These are phyloP conservation scores for Candida tammaniensis DNA, from an alignment of 805 yeast genomes.

Conservation along the genomic window DNA sequence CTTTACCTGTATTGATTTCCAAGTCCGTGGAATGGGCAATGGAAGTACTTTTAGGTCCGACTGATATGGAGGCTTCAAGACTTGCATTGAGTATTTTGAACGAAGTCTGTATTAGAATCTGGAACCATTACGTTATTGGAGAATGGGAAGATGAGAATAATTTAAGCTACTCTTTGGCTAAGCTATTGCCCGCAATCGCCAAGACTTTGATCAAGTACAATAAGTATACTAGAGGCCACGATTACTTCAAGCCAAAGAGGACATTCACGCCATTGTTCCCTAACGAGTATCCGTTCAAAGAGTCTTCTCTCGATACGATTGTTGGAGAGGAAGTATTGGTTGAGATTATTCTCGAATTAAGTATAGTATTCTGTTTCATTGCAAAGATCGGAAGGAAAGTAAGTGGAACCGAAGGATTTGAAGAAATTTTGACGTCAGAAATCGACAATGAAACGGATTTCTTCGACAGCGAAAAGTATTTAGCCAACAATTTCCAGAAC, in stretches of 20 bases:
- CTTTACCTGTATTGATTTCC: slow-evolving; percentile 40
- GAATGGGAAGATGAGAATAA: slow-evolving; percentile 30
- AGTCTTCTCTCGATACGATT: slow-evolving; percentile 67
- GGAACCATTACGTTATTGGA: slow-evolving; percentile 31
- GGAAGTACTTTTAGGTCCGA: slow-evolving; percentile 51
- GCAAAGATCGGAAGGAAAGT: slow-evolving; percentile 47
- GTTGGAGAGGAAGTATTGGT: slow-evolving; percentile 67
- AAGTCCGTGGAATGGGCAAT: slow-evolving; percentile 54
- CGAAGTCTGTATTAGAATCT: slow-evolving; percentile 42
- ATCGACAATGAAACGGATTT: slow-evolving; percentile 25
- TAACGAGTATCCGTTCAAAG: slow-evolving; percentile 58
- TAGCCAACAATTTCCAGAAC: slow-evolving; percentile 39
- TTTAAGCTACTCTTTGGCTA: slow-evolving; percentile 47
- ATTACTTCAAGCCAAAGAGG: slow-evolving; percentile 55
- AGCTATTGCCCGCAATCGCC: slow-evolving; percentile 54
- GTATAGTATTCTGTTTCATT: slow-evolving; percentile 56
- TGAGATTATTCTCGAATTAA: slow-evolving; percentile 69
- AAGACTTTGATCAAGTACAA: slow-evolving; percentile 51
- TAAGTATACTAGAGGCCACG: slow-evolving; percentile 45
- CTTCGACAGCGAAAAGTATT: slow-evolving; percentile 41
- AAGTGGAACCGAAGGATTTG: slow-evolving; percentile 43
- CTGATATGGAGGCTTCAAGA: slow-evolving; percentile 59
- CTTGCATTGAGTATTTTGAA: slow-evolving; percentile 59
- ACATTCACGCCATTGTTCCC: slow-evolving; percentile 72
- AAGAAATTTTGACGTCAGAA: slow-evolving; percentile 33